These are phyloP conservation scores for Phytophthora meadii DNA, from an alignment of 352 stramenopile species.

Conservation along the genomic window DNA sequence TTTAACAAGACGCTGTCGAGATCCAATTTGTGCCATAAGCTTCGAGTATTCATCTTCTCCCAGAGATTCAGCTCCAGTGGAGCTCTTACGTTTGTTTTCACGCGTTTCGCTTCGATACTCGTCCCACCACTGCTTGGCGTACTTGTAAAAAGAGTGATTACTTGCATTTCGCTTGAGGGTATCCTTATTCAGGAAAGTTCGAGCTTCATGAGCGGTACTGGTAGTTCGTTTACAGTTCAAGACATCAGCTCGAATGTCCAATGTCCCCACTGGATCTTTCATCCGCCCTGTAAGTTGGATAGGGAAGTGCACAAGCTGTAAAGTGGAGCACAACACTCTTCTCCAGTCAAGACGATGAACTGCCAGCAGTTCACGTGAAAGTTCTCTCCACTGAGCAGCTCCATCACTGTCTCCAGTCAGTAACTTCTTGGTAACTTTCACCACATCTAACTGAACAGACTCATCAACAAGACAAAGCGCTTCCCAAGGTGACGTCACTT, in stretches of 20 bases:
- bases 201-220: constrained; percentile 50
- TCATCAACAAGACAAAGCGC: constrained; percentile 74
- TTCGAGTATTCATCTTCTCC: constrained; percentile 32
- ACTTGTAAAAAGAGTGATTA: constrained; percentile 79
- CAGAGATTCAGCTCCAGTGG: neutral
- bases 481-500: constrained; percentile 72
- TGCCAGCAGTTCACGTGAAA: constrained; percentile 65
- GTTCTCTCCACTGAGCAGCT: constrained; percentile 47
- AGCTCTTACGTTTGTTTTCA: constrained; percentile 11
- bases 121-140: constrained; percentile 88
- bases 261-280: constrained; percentile 70
- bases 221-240: constrained; percentile 60
- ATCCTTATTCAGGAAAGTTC: constrained; percentile 63
- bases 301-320: constrained; percentile 75
- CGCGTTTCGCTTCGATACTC: constrained; percentile 62
- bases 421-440: constrained; percentile 70
- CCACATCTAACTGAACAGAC: constrained; percentile 57
- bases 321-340: constrained; percentile 70
- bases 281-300: constrained; percentile 67
- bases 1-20: constrained; percentile 64
- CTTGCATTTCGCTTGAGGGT: constrained; percentile 57
- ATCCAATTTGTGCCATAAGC: constrained; percentile 15
- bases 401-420: constrained; percentile 23
- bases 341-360: constrained; percentile 82
- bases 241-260: constrained; percentile 78